Evolutionary conservation across 305 asterid species (phyloP).

Genomic region (Rubia peregrina): DNA sequence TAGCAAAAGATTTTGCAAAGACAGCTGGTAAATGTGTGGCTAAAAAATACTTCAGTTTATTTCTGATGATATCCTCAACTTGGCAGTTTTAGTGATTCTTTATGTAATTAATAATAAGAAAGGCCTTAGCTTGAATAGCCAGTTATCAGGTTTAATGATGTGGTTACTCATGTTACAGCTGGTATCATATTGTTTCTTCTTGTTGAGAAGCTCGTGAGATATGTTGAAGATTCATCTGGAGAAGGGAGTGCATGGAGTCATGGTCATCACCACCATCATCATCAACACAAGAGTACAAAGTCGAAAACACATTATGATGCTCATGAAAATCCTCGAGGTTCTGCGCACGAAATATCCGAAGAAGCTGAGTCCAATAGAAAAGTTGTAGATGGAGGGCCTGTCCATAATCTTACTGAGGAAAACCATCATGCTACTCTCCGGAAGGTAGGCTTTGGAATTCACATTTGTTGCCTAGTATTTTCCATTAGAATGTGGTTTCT

Average conservation of each 20-base stretch:
- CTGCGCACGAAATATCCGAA: conserved; percentile 24
- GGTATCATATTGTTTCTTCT: conserved; percentile 85
- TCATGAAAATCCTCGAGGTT: conserved; percentile 35
- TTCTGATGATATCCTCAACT: neutral
- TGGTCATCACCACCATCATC: conserved; percentile 85
- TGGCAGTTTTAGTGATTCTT: neutral
- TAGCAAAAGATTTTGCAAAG: conserved; percentile 1
- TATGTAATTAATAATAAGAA: neutral
- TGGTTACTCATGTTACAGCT: conserved; percentile 51
- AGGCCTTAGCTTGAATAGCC: neutral
- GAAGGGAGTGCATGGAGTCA: conserved; percentile 42
- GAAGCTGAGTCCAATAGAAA: conserved; percentile 28
- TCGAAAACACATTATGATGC: conserved; percentile 43
- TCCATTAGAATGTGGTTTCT: conserved; percentile 2
- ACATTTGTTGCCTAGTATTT: conserved; percentile 1
- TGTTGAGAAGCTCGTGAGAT: conserved; percentile 94
- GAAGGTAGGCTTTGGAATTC: conserved; percentile 54
- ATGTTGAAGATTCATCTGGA: conserved; percentile 71
- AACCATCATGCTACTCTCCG: conserved; percentile 38
- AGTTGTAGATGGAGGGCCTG: conserved; percentile 26
- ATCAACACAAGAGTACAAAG: conserved; percentile 45
- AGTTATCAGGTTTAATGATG: neutral
- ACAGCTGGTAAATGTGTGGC: neutral
- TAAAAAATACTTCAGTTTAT: neutral
- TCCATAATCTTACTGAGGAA: conserved; percentile 28